These are phyloP conservation scores for Volvariella volvacea DNA, from an alignment of 1,284 basidiomycete species.

Conservation along the genomic window DNA sequence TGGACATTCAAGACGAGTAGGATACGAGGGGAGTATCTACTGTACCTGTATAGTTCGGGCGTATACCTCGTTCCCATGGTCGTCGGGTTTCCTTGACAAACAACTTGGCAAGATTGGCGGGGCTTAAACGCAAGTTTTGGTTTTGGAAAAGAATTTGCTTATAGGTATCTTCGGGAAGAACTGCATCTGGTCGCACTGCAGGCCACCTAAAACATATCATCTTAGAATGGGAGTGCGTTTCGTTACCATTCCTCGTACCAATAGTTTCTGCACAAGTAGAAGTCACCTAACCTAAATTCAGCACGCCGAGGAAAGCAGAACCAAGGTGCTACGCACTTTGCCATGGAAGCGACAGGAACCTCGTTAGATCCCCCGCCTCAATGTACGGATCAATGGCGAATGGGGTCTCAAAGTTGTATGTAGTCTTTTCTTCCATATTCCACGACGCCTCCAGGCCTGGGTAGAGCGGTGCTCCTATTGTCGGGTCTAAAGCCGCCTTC, in stretches of 20 bases:
- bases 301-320: no score
- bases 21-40: background rate
- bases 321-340: conserved; percentile 9
- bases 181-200: conserved; percentile 15
- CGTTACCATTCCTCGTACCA: conserved; percentile 8
- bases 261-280: conserved; percentile 13
- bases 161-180: conserved; percentile 13
- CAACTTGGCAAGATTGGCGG: background rate
- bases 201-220: conserved; percentile 14
- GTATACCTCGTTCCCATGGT: conserved; percentile 10
- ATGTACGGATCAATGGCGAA: conserved; percentile 8
- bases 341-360: conserved; percentile 16
- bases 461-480: conserved; percentile 25
- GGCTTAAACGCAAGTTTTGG: background rate
- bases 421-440: conserved; percentile 12
- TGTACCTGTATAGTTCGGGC: conserved; percentile 3
- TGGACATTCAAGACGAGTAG: background rate
- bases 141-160: background rate
- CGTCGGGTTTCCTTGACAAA: no score
- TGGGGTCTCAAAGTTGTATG: conserved; percentile 10
- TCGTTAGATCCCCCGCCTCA: conserved; percentile 15
- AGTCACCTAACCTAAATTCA: no score
- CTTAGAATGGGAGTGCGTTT: background rate
- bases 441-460: conserved; percentile 22
- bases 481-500: conserved; percentile 21